phyloP scores from a whole-genome alignment of 805 yeast genomes.

The Saccharomycopsis babjevae region DNA sequence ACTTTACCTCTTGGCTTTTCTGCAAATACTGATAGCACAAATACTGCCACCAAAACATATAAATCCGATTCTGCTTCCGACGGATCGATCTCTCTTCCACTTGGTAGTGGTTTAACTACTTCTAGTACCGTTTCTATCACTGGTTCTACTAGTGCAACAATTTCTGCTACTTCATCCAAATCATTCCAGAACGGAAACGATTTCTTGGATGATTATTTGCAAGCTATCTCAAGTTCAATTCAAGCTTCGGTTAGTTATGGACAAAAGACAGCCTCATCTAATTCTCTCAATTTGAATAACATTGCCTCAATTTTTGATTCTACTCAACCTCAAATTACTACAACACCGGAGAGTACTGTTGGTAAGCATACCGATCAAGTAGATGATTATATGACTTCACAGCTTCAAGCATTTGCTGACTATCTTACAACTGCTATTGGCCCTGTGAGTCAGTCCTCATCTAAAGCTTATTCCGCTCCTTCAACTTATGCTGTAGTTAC shows the following conservation, averaged over 20 bases:
- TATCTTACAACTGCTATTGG: background rate
- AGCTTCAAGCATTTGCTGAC: background rate
- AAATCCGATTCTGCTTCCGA: background rate
- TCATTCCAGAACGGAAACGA: background rate
- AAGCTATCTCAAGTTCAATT: background rate
- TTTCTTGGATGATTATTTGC: background rate
- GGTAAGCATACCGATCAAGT: background rate
- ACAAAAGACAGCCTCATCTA: background rate
- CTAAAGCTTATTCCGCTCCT: background rate
- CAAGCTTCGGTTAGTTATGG: background rate
- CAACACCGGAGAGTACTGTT: background rate
- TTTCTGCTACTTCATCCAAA: background rate
- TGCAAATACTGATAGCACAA: too few relatives aligned
- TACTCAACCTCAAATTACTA: background rate
- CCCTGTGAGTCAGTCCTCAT: background rate
- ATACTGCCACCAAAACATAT: too few relatives aligned
- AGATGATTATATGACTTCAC: background rate
- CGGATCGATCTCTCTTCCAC: background rate
- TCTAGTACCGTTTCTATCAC: background rate
- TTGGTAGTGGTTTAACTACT: background rate
- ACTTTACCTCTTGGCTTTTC: too few relatives aligned
- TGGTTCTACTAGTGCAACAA: background rate
- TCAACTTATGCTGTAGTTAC: background rate
- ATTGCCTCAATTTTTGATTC: background rate
- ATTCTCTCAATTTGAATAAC: background rate